These are phyloP conservation scores for Taiozyma sp. DNA, from an alignment of 1,139 yeast genomes.

Conservation along the genomic window DNA sequence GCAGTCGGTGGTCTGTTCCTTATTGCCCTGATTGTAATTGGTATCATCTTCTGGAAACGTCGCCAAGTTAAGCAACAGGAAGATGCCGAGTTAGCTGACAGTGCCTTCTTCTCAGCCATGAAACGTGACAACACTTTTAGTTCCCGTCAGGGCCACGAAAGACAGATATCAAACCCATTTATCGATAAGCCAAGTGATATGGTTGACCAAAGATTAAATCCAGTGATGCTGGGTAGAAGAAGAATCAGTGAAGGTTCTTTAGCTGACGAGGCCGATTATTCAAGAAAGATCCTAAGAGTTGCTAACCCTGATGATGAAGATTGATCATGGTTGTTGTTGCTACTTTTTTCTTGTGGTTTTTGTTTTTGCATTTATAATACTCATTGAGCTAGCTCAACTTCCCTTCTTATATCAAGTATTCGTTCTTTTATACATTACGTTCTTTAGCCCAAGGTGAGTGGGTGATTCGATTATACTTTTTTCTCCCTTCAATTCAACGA, in stretches of 20 bases:
- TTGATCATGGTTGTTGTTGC: neutral
- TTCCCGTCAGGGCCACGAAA: conserved; percentile 6
- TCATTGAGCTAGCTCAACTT: neutral
- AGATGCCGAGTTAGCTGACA: conserved; percentile 23
- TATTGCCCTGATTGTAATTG: conserved; percentile 12
- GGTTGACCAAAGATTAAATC: conserved; percentile 60
- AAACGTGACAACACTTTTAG: conserved; percentile 17
- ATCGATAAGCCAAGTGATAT: conserved; percentile 30
- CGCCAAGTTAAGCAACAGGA: conserved; percentile 12
- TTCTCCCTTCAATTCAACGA: neutral
- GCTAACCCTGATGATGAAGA: conserved; percentile 38
- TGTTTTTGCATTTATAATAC: neutral
- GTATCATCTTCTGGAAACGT: conserved; percentile 17
- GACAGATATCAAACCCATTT: conserved; percentile 23
- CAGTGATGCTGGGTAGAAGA: conserved; percentile 39
- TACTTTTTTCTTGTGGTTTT: neutral
- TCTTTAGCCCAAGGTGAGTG: neutral
- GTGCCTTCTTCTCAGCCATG: conserved; percentile 22
- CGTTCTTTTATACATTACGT: neutral
- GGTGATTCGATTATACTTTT: neutral
- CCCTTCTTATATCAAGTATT: too few species aligned
- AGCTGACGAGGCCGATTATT: conserved; percentile 64
- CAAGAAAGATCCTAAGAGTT: conserved; percentile 56
- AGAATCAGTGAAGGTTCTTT: conserved; percentile 47
- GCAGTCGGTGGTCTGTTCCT: conserved; percentile 24